Conservation (phyloP, 345 rosid species). For the Eucalyptus grandis region DNA sequence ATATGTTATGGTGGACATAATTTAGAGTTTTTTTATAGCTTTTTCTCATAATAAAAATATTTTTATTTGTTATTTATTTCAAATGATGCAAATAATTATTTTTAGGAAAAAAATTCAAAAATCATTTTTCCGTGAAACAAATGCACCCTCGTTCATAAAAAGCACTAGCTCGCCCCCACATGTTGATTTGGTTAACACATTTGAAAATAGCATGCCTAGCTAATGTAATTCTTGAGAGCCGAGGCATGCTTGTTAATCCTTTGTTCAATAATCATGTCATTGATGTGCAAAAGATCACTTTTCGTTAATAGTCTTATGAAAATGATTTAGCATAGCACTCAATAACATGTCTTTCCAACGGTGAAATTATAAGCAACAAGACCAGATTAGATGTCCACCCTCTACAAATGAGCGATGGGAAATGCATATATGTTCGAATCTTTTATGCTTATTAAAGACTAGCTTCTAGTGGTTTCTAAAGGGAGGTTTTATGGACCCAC, state of each 20-base stretch:
- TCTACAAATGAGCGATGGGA: neutral
- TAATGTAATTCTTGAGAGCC: neutral
- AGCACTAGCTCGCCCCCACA: neutral
- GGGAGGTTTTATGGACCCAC: neutral
- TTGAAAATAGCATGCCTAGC: neutral
- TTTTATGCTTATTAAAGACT: neutral
- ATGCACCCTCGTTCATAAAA: fast-evolving
- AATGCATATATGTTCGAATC: neutral
- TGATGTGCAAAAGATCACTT: neutral
- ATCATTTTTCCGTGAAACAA: neutral
- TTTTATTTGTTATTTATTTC: neutral
- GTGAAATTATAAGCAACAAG: neutral
- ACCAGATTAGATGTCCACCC: neutral
- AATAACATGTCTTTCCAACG: neutral
- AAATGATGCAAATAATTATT: neutral
- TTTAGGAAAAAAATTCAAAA: neutral
- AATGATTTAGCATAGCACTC: neutral
- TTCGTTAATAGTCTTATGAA: neutral
- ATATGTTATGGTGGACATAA: fast-evolving
- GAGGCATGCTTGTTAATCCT: neutral
- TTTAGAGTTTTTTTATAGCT: too few species aligned
- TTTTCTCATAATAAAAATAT: neutral
- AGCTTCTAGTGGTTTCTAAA: neutral
- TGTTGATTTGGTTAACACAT: neutral
- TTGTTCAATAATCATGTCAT: neutral